Percentiles rank a stretch among this genome's conserved stretches.
Conservation (phyloP, 257 asterid species). For the Sherardia arvensis region DNA sequence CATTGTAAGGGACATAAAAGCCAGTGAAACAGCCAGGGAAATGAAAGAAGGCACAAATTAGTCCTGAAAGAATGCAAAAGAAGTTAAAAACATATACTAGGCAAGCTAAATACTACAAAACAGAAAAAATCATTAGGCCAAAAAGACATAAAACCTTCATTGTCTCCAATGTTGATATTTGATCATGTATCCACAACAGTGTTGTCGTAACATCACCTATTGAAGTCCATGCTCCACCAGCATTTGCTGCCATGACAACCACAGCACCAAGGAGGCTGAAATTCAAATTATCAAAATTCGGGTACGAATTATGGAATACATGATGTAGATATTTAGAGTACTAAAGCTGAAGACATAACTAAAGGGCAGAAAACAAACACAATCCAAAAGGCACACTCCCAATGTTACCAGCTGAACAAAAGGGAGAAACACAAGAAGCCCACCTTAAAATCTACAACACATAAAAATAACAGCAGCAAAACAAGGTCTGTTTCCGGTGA, state of each 20-base stretch:
- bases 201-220: slow-evolving; percentile 98
- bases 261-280: slow-evolving; percentile 94
- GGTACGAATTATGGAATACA: not conserved
- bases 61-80: slow-evolving; percentile 41
- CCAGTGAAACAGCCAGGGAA: slow-evolving; percentile 86
- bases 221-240: slow-evolving; percentile 99
- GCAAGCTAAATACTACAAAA: not conserved
- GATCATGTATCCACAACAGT: slow-evolving; percentile 99
- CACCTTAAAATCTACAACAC: no score
- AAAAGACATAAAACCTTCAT: slow-evolving; percentile 59
- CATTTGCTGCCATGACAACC: slow-evolving; percentile 94
- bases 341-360: not conserved
- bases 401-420: no score
- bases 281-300: slow-evolving; percentile 16
- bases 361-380: no score
- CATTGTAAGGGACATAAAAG: slow-evolving; percentile 92
- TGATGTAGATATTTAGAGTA: no score
- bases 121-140: slow-evolving; percentile 2
- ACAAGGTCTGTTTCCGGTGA: no score
- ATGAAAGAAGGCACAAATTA: slow-evolving; percentile 55
- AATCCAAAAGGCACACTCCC: no score
- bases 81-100: slow-evolving; percentile 2
- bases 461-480: no score
- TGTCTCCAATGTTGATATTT: slow-evolving; percentile 75
- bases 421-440: no score